Base-by-base conservation (phyloP, 176 grass and related monocot genomes). In the Aechmea fasciata region DNA sequence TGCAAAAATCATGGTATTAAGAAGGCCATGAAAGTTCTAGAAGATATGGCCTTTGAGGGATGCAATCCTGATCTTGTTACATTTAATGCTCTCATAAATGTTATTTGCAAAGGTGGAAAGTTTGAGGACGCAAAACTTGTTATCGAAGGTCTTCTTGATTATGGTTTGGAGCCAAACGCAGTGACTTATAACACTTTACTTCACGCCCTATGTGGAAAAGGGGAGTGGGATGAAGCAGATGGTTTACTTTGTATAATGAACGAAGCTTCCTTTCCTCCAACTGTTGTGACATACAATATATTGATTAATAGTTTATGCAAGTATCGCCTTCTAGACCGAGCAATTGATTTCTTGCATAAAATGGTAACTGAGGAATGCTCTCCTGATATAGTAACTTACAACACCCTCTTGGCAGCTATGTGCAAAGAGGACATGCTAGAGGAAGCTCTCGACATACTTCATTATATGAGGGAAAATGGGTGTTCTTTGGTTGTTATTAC, bases 371-470 rank as follows among this genome's bases (percentile, higher is more conserved):
- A 74, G 62, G 83, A 78, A 73, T 87, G 84, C 50, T 81, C 41
- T 48, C 88, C 88, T 29, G 88, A 91, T 87, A 91, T 84, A 73
- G 78, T 91, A 48, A 91, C 88, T 49, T 87, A 84, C 81, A 87
- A 91, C 81, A 91, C 84, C 67, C 84, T 91, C 53, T 72, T 91
- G 41, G 78, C 77, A 51, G 81, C 81, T 50, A 87, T 91, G 69
- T 84, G 68, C 73, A 91, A 84, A 79, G 41, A 72, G 48, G 81
- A 77, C 62, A 84, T 87, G 84, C 41, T 82, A 73, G 75, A 84
- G 65, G 78, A 87, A 78, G 88, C 88, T 67, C 61, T 91, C 66
- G 65, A 65, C 23, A 64, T 91, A 73, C 76, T 86, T 76, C 72
- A 51, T 66, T 77, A 49, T 80, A 81, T 91, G 29, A 87, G 81